Evolutionary conservation across 768 basidiomycete species (phyloP), one percentile per base, ranked within the genome.

Genomic region (Tricholoma sp.): DNA sequence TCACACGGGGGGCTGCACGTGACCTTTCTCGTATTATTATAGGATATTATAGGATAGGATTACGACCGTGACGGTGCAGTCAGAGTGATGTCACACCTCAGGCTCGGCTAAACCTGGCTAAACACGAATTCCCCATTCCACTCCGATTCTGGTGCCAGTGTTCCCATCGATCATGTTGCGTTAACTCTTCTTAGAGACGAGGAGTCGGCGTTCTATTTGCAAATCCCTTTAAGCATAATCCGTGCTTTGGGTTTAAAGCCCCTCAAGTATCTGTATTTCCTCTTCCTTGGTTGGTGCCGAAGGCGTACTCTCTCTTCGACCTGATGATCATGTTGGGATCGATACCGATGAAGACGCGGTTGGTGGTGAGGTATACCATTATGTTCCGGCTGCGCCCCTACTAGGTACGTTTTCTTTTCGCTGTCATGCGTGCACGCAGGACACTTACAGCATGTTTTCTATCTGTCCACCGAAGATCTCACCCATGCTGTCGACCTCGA

Each of bases 171-270:
- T 51, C 59, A 60, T 58, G 57, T 60, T 39, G 47, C 52, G 36
- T 47, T 60, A 28, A 44, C 54, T 32, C 57, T 59, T 45, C n/a
- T 51, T 10, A 15, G 42, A 28, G 36, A 57, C 32, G 11, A 44
- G 13, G 33, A 42, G 34, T 42, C 48, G 7, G 24, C 49, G 5
- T 60, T 61, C 54, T 57, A 60, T 49, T 54, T 61, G 4, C 33
- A 60, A 45, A 61, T 61, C 8, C 60, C 59, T 44, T 13, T 61
- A 36, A 29, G 41, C n/a, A 53, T 57, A 34, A 56, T 61, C 20
- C 15, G 24, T 36, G 32, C 39, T 53, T 37, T 59, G 20, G 55
- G 50, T 53, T 56, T 53, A 50, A 59, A 52, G 41, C 60, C 53
- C 3, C 50, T 50, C 15, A 60, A 56, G 49, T 61, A 55, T 56